Evolutionary conservation across 2,329 filamentous ascomycete genomes (phyloP), one percentile per base, ranked within the genome.

Genomic region (Helotiales sp.): DNA sequence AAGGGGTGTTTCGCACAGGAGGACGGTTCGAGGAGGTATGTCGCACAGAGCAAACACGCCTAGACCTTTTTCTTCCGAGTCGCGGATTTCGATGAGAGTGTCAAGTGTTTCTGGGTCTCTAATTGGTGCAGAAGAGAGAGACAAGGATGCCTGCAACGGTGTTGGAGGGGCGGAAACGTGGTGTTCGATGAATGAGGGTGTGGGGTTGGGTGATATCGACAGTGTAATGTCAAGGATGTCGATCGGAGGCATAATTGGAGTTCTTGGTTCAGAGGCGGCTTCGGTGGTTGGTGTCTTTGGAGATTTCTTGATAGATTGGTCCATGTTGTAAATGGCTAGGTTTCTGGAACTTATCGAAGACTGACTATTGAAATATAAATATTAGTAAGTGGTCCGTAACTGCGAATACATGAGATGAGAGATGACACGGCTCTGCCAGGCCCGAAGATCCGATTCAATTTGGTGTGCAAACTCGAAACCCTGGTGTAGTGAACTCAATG

Each of bases 1-100:
- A 3, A 76, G 69, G 1, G 74, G 72, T 5, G 55, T 13, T 57
- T 76, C 73, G 63, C 45, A 67, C 11, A 75, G 64, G 32, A 76
- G 58, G 13, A 73, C 37, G 10, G 66, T 70, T 13, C 68, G 68
- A 20, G 69, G 47, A 1, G 59, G 52, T 20, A 75, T 72, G 40
- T 71, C 69, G 15, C 47, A 30, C 17, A 68, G 52, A 1, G 74
- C 71, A 37, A 75, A 75, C 49, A 75, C 59, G 10, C 73, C 74
- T 10, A 73, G 66, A 28, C 71, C 72, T 50, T 69, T 72, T 20
- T 52, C 45, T 40, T 70, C 68, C 11, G 70, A 61, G 10, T 62
- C 47, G 11, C 61, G 67, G 26, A 74, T 54, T 43, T 72, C 65
- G n/a, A 73, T 69, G 2, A 75, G 32, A 2, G 37, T 66, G 22